phyloP scores from a whole-genome alignment of 495 filamentous ascomycete species.

The Aspergillus conjunctus region DNA sequence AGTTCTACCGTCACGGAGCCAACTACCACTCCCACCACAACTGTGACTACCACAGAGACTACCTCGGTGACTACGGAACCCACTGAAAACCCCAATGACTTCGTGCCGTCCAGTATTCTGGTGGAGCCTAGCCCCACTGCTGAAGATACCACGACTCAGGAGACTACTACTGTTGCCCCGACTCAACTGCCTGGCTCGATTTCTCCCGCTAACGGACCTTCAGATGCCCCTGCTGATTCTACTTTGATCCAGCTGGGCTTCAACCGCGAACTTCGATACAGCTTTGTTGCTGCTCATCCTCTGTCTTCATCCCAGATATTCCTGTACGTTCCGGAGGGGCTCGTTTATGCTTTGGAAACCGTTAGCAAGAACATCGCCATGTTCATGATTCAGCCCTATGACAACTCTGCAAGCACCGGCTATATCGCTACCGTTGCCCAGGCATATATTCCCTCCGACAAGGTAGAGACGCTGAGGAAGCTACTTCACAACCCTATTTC shows the following conservation, averaged over 20 bases:
- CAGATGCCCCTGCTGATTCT: conserved; percentile 59
- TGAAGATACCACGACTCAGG: conserved; percentile 27
- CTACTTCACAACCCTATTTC: conserved; percentile 70
- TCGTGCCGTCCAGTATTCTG: conserved; percentile 29
- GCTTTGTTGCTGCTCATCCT: conserved; percentile 69
- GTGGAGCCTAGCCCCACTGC: conserved; percentile 27
- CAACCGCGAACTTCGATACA: conserved; percentile 74
- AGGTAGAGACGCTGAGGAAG: conserved; percentile 62
- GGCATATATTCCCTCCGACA: conserved; percentile 67
- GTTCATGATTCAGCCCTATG: conserved; percentile 73
- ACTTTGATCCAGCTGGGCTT: conserved; percentile 84
- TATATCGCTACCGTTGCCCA: conserved; percentile 84
- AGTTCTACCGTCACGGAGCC: conserved; percentile 13
- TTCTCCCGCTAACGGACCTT: conserved; percentile 59
- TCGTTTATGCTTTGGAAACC: conserved; percentile 66
- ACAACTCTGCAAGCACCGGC: conserved; percentile 66
- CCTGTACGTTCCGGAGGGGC: conserved; percentile 70
- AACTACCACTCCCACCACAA: not conserved
- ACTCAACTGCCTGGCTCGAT: conserved; percentile 73
- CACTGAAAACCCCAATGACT: conserved; percentile 19
- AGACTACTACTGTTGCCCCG: conserved; percentile 47
- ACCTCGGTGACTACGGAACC: conserved; percentile 8
- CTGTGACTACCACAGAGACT: conserved; percentile 11
- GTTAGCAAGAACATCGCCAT: conserved; percentile 57
- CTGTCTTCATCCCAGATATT: conserved; percentile 87